Evolutionary conservation across 805 yeast genomes (phyloP).

Genomic region (Nakazawaea ambrosiae): DNA sequence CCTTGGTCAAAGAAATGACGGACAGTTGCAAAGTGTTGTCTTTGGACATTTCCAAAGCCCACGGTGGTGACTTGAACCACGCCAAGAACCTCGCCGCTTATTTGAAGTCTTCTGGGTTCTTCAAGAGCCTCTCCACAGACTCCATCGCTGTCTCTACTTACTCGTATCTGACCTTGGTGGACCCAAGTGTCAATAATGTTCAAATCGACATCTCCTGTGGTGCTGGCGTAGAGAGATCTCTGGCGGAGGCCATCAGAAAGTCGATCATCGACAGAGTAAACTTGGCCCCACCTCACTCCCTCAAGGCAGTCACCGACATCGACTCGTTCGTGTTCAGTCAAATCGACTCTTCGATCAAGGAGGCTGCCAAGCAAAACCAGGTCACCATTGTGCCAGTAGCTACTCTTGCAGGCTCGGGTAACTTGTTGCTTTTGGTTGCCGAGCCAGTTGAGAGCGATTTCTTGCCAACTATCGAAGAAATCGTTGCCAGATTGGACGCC

Average conservation of each 20-base stretch:
- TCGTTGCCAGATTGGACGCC: constrained; percentile 42
- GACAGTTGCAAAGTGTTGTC: constrained; percentile 53
- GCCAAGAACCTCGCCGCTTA: constrained; percentile 69
- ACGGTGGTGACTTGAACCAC: constrained; percentile 70
- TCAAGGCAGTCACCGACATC: constrained; percentile 54
- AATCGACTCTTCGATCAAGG: constrained; percentile 32
- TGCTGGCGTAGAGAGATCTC: constrained; percentile 34
- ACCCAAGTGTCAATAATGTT: constrained; percentile 34
- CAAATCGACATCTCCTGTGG: constrained; percentile 56
- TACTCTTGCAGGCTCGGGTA: constrained; percentile 33
- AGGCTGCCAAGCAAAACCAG: constrained; percentile 35
- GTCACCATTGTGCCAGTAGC: constrained; percentile 59
- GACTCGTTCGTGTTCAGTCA: constrained; percentile 50
- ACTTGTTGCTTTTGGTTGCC: constrained; percentile 48
- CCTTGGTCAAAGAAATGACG: constrained; percentile 52
- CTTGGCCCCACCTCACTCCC: constrained; percentile 58
- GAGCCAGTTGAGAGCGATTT: constrained; percentile 56
- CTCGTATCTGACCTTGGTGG: constrained; percentile 34
- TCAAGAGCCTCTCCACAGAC: constrained; percentile 35
- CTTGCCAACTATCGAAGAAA: constrained; percentile 59
- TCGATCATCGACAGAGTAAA: constrained; percentile 70
- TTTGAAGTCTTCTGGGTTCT: constrained; percentile 45
- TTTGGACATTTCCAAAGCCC: constrained; percentile 84
- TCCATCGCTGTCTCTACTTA: constrained; percentile 42
- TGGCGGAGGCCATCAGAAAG: constrained; percentile 57